Evolutionary conservation across 2,329 filamentous ascomycete species (phyloP), one percentile per base, ranked within the genome.

Genomic region (Microcyclospora tardicrescens): DNA sequence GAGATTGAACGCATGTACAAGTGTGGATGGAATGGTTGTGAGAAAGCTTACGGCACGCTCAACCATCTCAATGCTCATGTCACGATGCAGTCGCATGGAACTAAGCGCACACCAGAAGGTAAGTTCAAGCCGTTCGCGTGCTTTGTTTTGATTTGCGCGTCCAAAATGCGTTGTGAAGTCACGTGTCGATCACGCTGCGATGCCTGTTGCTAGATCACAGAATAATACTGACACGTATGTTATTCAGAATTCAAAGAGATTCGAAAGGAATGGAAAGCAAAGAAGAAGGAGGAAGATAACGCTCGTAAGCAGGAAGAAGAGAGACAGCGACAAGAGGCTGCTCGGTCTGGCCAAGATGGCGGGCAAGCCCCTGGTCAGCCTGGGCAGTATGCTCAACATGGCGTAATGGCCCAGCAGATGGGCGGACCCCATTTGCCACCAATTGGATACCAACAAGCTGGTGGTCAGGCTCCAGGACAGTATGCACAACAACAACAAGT

Each of bases 1-100:
- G 91, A 98, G 61, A 98, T 98, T 53, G 91, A 98, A 68, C 80
- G 91, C 58, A 96, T 98, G 91, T 96, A 98, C 71, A 96, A 96
- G 64, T 98, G 91, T 58, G 91, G 89, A 16, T 96, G 86, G 84
- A 89, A 95, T 49, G 87, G 87, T 8, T 98, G 91, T 58, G 91
- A 98, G 64, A 98, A 98, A 66, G 91, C 91, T 2, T 98, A 98
- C 52, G 91, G 91, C 43, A 98, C 91, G 35, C 66, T 98, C 45
- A 98, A 98, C 62, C 91, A 98, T 60, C 62, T 98, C 51, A 98
- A 98, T 58, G 91, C 91, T 30, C 91, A 98, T 57, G 91, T 98
- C 35, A 96, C 91, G 11, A 96, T 96, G 91, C 91, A 98, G 62
- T 91, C 84, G 44, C 91, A 98, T 54, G 91, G 91, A 10, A 71